A percentile compares a stretch with the other conserved stretches of the same genome.
phyloP scores from a whole-genome alignment of 345 rosid genomes.

The Orychophragmus violaceus region DNA sequence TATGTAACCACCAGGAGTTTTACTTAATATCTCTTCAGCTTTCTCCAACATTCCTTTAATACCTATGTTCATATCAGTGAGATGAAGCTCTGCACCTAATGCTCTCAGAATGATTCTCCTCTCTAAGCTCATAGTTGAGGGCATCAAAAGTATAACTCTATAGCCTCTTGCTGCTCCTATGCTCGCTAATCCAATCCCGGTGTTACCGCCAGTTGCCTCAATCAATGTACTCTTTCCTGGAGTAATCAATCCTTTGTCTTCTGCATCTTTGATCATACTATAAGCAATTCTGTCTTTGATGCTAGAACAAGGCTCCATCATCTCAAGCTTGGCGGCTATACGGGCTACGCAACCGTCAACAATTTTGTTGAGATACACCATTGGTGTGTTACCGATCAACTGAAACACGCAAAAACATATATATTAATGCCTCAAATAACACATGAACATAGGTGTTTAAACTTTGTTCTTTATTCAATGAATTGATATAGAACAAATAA shows the following conservation, averaged over 20 bases:
- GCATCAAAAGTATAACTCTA: conserved; percentile 56
- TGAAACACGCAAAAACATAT: neutral
- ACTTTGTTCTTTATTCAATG: neutral
- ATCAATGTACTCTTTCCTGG: conserved; percentile 58
- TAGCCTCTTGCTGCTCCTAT: conserved; percentile 68
- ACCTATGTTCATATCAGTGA: conserved; percentile 40
- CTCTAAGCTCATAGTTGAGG: conserved; percentile 51
- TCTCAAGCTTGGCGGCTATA: conserved; percentile 67
- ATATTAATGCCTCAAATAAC: neutral
- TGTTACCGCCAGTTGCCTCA: conserved; percentile 69
- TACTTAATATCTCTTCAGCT: conserved; percentile 46
- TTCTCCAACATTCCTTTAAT: conserved; percentile 38
- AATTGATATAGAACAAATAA: neutral
- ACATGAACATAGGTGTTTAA: neutral
- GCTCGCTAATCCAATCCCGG: conserved; percentile 67
- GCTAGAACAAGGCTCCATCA: conserved; percentile 48
- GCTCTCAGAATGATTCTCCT: conserved; percentile 63
- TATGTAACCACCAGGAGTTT: conserved; percentile 51
- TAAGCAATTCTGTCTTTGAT: conserved; percentile 59
- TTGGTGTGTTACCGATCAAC: conserved; percentile 62
- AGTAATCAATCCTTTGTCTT: conserved; percentile 55
- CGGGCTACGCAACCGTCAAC: conserved; percentile 54
- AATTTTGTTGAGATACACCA: conserved; percentile 55
- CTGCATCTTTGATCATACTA: conserved; percentile 72
- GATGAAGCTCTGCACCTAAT: conserved; percentile 60